A percentile compares a stretch with the other conserved stretches of the same genome.
phyloP scores from a whole-genome alignment of 2,329 filamentous ascomycete genomes.

The Cladobotryum protrusum region DNA sequence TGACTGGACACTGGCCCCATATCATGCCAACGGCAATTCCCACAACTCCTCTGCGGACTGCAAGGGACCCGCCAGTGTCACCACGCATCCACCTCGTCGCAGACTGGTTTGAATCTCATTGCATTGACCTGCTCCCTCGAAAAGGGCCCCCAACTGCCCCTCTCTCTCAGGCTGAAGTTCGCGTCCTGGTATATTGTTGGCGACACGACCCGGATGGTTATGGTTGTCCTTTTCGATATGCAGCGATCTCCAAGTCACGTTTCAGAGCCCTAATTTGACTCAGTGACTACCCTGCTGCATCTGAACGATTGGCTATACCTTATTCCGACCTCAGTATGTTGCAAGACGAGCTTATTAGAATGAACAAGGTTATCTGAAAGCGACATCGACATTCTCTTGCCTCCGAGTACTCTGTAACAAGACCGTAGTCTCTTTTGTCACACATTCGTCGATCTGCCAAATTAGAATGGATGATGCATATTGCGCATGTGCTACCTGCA shows the following conservation, averaged over 20 bases:
- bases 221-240: neutral
- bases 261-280: neutral
- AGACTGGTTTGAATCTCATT: neutral
- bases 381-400: neutral
- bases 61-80: conserved; percentile 1
- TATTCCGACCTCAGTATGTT: neutral
- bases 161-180: neutral
- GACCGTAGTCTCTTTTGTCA: neutral
- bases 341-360: conserved; percentile 1
- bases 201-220: neutral
- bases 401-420: neutral
- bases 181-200: neutral
- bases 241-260: neutral
- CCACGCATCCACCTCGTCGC: neutral
- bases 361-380: neutral
- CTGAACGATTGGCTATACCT: neutral
- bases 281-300: neutral
- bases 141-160: neutral
- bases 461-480: neutral
- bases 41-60: neutral
- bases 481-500: neutral
- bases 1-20: neutral
- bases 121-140: neutral
- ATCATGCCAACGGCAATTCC: neutral
- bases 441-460: neutral